Percentiles rank a stretch among this genome's conserved stretches.
These are phyloP conservation scores for Vitellaria paradoxa DNA, from an alignment of 179 eudicot species.

Conservation along the genomic window DNA sequence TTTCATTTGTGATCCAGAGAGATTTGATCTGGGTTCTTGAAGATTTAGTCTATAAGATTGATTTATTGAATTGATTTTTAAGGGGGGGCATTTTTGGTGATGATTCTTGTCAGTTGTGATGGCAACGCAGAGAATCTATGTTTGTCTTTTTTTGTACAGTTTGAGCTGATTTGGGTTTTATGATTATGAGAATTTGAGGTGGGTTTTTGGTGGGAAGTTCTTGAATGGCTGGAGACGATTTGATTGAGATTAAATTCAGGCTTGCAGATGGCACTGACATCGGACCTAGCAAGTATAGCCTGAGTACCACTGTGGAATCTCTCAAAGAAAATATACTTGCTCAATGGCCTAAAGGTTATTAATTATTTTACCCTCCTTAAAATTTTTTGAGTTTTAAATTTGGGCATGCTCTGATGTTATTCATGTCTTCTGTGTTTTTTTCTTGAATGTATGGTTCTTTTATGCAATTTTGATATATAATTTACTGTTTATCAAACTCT, in stretches of 20 bases:
- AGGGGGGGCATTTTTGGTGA: too few species aligned
- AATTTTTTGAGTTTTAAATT: slow-evolving; percentile 13
- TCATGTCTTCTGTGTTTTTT: background rate
- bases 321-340: slow-evolving; percentile 44
- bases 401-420: background rate
- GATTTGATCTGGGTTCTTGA: slow-evolving; percentile 27
- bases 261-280: slow-evolving; percentile 55
- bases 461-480: background rate
- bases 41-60: background rate
- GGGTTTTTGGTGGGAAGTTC: slow-evolving; percentile 14
- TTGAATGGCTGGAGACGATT: slow-evolving; percentile 38
- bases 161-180: slow-evolving; percentile 11
- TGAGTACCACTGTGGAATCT: slow-evolving; percentile 36
- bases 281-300: slow-evolving; percentile 41
- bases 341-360: slow-evolving; percentile 53
- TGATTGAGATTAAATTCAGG: slow-evolving; percentile 51
- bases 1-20: background rate
- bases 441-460: background rate
- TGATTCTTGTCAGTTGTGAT: background rate
- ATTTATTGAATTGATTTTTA: background rate
- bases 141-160: background rate
- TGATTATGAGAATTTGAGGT: slow-evolving; percentile 26
- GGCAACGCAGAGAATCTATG: background rate
- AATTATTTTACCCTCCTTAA: background rate
- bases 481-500: background rate